These are phyloP conservation scores for Coemansia erecta DNA, from an alignment of 192 early-diverging fungal species.

Conservation along the genomic window DNA sequence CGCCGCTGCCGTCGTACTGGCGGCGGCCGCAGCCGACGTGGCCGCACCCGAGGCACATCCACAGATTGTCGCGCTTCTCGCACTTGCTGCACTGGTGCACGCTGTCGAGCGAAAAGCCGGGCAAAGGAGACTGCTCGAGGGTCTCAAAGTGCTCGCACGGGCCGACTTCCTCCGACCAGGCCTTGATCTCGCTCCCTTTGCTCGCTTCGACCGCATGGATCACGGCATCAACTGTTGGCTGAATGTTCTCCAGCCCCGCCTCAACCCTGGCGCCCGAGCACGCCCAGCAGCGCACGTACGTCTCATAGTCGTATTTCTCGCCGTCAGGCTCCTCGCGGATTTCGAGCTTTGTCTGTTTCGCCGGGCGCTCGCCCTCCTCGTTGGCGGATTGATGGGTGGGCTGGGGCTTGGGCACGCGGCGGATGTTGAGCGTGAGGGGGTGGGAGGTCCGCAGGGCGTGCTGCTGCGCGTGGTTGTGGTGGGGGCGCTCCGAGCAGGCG, in stretches of 20 bases:
- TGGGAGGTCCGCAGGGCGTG: conserved; percentile 77
- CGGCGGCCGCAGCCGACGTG: conserved; percentile 90
- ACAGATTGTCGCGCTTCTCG: conserved; percentile 88
- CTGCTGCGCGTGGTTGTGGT: conserved; percentile 65
- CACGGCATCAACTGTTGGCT: conserved; percentile 52
- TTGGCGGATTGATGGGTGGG: conserved; percentile 19
- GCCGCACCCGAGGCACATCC: conserved; percentile 94
- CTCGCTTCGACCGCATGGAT: conserved; percentile 76
- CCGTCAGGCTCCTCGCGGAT: conserved; percentile 72
- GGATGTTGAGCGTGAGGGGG: conserved; percentile 81
- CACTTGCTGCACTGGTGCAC: conserved; percentile 58
- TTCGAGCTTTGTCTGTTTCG: conserved; percentile 91
- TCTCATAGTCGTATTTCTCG: conserved; percentile 73
- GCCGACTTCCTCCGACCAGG: conserved; percentile 86
- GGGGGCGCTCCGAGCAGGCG: conserved; percentile 64
- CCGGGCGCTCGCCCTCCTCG: conserved; percentile 27
- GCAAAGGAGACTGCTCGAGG: conserved; percentile 63
- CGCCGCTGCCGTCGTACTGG: conserved; percentile 89
- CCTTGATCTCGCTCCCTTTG: conserved; percentile 84
- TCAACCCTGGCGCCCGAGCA: conserved; percentile 66
- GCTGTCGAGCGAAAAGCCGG: conserved; percentile 15
- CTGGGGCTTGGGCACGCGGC: conserved; percentile 54
- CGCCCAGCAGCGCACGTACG: conserved; percentile 74
- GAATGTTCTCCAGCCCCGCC: conserved; percentile 35
- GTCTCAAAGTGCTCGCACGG: conserved; percentile 77